These are phyloP conservation scores for Sporothrix protearum DNA, from an alignment of 2,329 filamentous ascomycete species.

Conservation along the genomic window DNA sequence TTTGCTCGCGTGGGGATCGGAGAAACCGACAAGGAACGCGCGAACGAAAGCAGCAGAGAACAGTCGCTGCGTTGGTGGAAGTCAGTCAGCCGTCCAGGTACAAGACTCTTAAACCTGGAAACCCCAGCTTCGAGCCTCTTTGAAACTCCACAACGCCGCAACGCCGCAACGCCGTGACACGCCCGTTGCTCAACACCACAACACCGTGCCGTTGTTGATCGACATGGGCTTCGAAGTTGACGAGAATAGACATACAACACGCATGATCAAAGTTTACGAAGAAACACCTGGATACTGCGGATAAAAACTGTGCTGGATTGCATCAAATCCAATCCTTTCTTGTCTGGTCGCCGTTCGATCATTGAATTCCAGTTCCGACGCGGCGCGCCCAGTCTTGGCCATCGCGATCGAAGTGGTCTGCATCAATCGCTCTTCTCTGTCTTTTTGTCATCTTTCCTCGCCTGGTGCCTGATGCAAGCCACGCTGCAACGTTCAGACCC, in stretches of 20 bases:
- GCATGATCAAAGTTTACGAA: background rate
- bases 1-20: background rate
- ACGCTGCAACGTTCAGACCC: background rate
- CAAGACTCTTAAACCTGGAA: too few relatives aligned
- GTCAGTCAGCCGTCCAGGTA: background rate
- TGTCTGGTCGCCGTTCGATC: background rate
- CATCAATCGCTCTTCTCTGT: background rate
- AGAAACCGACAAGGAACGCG: background rate
- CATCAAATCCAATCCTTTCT: background rate
- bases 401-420: background rate
- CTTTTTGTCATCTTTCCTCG: background rate
- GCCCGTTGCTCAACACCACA: background rate
- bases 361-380: background rate
- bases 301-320: background rate
- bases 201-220: background rate
- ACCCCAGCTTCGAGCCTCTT: too few relatives aligned
- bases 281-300: background rate
- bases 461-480: background rate
- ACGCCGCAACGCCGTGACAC: background rate
- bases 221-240: background rate
- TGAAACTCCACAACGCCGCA: background rate
- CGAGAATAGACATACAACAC: background rate
- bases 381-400: background rate
- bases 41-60: background rate
- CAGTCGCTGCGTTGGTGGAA: background rate